Conservation (phyloP, 345 rosid species). For the Syzygium aromaticum region DNA sequence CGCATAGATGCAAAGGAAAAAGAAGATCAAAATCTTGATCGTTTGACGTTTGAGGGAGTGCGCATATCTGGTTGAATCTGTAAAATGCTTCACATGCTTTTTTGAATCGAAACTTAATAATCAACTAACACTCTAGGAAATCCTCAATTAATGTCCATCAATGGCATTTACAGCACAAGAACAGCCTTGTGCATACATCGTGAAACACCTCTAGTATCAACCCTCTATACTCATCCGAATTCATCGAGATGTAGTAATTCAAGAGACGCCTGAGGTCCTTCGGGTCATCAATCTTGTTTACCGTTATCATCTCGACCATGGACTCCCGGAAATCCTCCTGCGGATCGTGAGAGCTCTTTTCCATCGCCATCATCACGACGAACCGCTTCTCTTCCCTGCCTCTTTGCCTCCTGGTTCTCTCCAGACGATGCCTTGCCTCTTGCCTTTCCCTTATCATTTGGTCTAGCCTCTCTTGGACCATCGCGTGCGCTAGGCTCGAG, state of each 20-base stretch:
- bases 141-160: constrained; percentile 5
- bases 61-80: background rate
- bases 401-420: constrained; percentile 17
- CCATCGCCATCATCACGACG: constrained; percentile 82
- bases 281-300: constrained; percentile 46
- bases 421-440: constrained; percentile 23
- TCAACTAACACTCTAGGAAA: background rate
- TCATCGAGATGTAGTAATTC: constrained; percentile 78
- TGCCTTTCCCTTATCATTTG: constrained; percentile 65
- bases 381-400: constrained; percentile 20
- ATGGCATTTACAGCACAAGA: constrained; percentile 41
- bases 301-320: constrained; percentile 70
- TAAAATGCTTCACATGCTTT: background rate
- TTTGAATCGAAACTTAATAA: background rate
- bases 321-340: constrained; percentile 74
- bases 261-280: constrained; percentile 69
- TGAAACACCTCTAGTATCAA: constrained; percentile 68
- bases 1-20: background rate
- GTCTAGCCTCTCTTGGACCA: constrained; percentile 84
- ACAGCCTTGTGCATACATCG: constrained; percentile 65
- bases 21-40: background rate
- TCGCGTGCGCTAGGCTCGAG: constrained; percentile 77
- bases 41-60: background rate
- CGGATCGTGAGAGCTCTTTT: constrained; percentile 68
- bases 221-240: constrained; percentile 48